These are phyloP conservation scores for Pythium chondricola DNA, from an alignment of 352 stramenopile genomes.

Conservation along the genomic window DNA sequence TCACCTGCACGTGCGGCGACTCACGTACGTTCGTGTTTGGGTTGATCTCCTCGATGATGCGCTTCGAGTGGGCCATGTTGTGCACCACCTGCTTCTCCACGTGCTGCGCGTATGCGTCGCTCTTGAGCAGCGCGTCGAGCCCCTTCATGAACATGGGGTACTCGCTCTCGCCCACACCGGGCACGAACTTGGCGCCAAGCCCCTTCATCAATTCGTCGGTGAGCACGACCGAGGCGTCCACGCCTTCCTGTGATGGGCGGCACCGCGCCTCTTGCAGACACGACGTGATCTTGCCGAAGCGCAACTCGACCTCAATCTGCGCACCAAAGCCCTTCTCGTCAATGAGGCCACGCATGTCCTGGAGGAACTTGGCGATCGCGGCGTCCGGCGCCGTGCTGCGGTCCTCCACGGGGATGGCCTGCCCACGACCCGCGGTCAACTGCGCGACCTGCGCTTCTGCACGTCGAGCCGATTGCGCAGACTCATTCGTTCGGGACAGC, in stretches of 20 bases:
- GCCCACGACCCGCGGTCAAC: conserved; percentile 60
- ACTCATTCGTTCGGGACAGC: conserved; percentile 73
- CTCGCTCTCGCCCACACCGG: conserved; percentile 62
- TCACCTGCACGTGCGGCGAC: conserved; percentile 60
- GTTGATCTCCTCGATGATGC: conserved; percentile 72
- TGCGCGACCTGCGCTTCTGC: conserved; percentile 71
- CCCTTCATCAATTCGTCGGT: conserved; percentile 71
- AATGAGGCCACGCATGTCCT: conserved; percentile 68
- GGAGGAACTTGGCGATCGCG: conserved; percentile 76
- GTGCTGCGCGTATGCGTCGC: conserved; percentile 65
- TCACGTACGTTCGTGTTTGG: conserved; percentile 39
- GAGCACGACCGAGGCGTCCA: conserved; percentile 69
- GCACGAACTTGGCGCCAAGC: conserved; percentile 74
- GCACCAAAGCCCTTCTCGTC: conserved; percentile 74
- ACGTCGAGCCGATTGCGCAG: conserved; percentile 57
- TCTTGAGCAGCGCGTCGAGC: conserved; percentile 60
- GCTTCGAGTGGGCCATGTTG: conserved; percentile 71
- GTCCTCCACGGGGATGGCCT: conserved; percentile 68
- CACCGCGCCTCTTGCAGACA: conserved; percentile 69
- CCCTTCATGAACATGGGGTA: conserved; percentile 62
- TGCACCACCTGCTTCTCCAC: conserved; percentile 77
- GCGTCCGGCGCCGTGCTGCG: conserved; percentile 58
- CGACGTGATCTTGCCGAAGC: conserved; percentile 77
- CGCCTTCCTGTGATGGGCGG: conserved; percentile 56
- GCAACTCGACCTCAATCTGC: conserved; percentile 79